Conservation (phyloP, 768 basidiomycete genomes). For the Neoboletus brunneissimus region DNA sequence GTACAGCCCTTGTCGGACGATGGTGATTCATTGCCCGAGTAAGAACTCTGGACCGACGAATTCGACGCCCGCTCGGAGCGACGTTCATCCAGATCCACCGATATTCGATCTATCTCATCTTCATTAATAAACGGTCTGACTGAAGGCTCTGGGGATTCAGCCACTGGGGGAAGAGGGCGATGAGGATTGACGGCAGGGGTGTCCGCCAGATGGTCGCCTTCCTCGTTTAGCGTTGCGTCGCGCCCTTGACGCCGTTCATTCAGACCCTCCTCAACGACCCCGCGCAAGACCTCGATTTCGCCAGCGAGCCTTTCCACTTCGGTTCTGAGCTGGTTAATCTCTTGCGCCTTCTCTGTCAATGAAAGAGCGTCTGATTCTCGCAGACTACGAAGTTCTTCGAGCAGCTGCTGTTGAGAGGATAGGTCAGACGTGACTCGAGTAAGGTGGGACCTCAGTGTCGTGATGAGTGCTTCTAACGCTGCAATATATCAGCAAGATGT, state of each 20-base stretch:
- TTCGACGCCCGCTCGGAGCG: conserved; percentile 47
- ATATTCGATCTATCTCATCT: conserved; percentile 61
- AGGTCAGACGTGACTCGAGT: conserved; percentile 76
- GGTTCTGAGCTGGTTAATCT: conserved; percentile 62
- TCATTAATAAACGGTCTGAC: conserved; percentile 46
- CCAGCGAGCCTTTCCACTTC: conserved; percentile 81
- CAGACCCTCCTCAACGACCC: conserved; percentile 84
- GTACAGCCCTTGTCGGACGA: conserved; percentile 1
- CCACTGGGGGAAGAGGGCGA: neutral
- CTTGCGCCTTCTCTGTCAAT: conserved; percentile 57
- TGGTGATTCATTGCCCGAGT: neutral
- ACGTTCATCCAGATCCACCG: conserved; percentile 64
- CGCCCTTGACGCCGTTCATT: conserved; percentile 62
- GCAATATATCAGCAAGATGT: conserved; percentile 10
- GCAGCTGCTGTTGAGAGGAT: conserved; percentile 67
- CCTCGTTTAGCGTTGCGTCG: conserved; percentile 34
- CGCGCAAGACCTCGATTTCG: conserved; percentile 84
- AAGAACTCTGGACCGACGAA: conserved; percentile 23
- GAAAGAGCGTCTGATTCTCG: conserved; percentile 61
- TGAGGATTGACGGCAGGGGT: neutral
- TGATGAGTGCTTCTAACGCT: conserved; percentile 83
- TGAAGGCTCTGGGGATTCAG: conserved; percentile 7
- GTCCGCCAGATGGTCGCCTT: conserved; percentile 1
- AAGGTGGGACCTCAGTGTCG: conserved; percentile 70
- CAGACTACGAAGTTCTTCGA: conserved; percentile 61